These are phyloP conservation scores for Fusarium aywerte DNA, from an alignment of 2,329 filamentous ascomycete species.

Conservation along the genomic window DNA sequence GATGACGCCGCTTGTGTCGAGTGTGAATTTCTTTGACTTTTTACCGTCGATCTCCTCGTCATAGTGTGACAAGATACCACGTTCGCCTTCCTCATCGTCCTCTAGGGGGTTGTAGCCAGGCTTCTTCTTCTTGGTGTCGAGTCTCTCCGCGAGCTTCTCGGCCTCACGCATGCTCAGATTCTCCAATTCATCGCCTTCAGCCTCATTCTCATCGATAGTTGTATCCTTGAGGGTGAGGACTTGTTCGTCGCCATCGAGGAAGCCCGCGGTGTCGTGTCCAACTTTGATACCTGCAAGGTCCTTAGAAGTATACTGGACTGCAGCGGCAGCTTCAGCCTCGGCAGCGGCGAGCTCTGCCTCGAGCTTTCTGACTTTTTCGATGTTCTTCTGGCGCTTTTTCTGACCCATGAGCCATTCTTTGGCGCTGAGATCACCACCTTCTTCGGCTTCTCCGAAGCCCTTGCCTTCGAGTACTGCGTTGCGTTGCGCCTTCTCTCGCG, in stretches of 20 bases:
- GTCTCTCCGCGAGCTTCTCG: slow-evolving; percentile 77
- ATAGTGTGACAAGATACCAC: slow-evolving; percentile 85
- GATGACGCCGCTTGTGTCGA: slow-evolving; percentile 80
- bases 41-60: slow-evolving; percentile 95
- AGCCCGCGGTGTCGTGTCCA: slow-evolving; percentile 83
- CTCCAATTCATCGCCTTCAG: slow-evolving; percentile 90
- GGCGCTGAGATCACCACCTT: slow-evolving; percentile 75
- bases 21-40: slow-evolving; percentile 86
- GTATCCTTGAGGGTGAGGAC: slow-evolving; percentile 95
- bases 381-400: slow-evolving; percentile 94
- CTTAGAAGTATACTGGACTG: slow-evolving; percentile 78
- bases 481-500: slow-evolving; percentile 83
- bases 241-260: slow-evolving; percentile 86
- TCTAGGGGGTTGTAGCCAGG: slow-evolving; percentile 88
- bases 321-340: slow-evolving; percentile 72
- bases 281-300: slow-evolving; percentile 93
- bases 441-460: slow-evolving; percentile 81
- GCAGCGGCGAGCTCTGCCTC: slow-evolving; percentile 84
- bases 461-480: slow-evolving; percentile 81
- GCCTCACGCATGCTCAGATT: slow-evolving; percentile 77
- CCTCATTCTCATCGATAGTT: slow-evolving; percentile 84
- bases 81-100: slow-evolving; percentile 71
- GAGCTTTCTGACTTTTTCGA: slow-evolving; percentile 76
- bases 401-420: slow-evolving; percentile 87
- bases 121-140: slow-evolving; percentile 90